phyloP scores from a whole-genome alignment of 2,329 filamentous ascomycete genomes.

The Fusarium napiforme region DNA sequence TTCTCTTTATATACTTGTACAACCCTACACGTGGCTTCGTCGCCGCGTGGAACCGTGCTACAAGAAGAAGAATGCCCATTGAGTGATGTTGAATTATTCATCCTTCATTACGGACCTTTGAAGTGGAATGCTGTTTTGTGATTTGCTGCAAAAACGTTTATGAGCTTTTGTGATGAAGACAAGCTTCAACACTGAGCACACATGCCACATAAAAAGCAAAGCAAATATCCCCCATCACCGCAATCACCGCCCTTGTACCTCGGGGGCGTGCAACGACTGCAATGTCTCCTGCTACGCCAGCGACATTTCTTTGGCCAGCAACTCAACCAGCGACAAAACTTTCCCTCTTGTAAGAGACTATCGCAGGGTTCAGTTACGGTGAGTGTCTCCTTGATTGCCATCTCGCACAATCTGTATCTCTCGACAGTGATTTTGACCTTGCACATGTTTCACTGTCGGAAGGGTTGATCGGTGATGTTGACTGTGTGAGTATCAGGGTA shows the following conservation, averaged over 20 bases:
- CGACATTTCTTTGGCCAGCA: too few relatives aligned
- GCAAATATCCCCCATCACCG: background rate
- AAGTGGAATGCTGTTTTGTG: background rate
- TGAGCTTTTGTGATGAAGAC: fast-evolving
- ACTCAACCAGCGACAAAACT: background rate
- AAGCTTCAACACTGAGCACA: background rate
- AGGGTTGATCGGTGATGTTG: background rate
- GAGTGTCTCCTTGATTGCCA: background rate
- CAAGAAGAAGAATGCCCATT: background rate
- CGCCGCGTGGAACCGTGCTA: fast-evolving
- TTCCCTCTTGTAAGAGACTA: background rate
- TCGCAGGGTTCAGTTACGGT: background rate
- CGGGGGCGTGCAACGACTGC: background rate
- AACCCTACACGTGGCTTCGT: fast-evolving
- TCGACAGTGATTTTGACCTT: background rate
- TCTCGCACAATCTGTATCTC: background rate
- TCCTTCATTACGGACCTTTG: fast-evolving
- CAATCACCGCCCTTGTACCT: fast-evolving
- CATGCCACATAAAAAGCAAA: background rate
- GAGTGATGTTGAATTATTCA: fast-evolving
- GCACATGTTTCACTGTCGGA: background rate
- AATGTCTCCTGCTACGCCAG: background rate
- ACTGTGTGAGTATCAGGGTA: too few relatives aligned
- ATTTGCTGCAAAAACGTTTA: background rate
- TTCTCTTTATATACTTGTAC: background rate